Conservation (phyloP, 331 rosid species). For the Arachis monticola region DNA sequence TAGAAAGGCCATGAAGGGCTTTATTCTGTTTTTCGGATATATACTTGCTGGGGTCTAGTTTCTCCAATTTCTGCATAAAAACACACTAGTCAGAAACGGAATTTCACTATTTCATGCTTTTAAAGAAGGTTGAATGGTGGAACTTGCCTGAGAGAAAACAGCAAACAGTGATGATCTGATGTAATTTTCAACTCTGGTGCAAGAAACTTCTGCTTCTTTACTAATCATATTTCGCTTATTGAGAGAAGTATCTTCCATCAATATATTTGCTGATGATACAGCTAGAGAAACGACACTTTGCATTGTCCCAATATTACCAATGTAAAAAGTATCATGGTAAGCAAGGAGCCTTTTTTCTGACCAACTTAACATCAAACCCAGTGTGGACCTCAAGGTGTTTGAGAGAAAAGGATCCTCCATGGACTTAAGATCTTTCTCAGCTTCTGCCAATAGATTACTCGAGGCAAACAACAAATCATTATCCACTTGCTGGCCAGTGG, state of each 20-base stretch:
- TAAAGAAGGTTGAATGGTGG: conserved; percentile 31
- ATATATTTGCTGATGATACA: conserved; percentile 70
- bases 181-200: conserved; percentile 71
- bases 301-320: conserved; percentile 67
- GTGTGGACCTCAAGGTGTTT: conserved; percentile 59
- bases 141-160: conserved; percentile 89
- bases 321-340: conserved; percentile 68
- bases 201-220: conserved; percentile 68
- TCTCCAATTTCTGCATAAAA: conserved; percentile 71
- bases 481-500: conserved; percentile 69
- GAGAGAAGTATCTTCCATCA: conserved; percentile 61
- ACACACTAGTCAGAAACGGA: conserved; percentile 4
- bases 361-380: conserved; percentile 72
- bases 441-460: conserved; percentile 68
- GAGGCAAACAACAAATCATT: conserved; percentile 74
- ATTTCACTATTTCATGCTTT: neutral
- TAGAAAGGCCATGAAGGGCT: conserved; percentile 64
- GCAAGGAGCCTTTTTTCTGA: conserved; percentile 84
- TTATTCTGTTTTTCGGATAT: conserved; percentile 63
- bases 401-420: conserved; percentile 56
- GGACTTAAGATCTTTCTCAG: conserved; percentile 67
- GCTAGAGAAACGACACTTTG: conserved; percentile 75
- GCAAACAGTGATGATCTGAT: conserved; percentile 82
- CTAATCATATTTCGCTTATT: conserved; percentile 61
- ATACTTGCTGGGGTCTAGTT: conserved; percentile 65